These are phyloP conservation scores for Leishmania major DNA, from an alignment of 208 protist species.

Conservation along the genomic window DNA sequence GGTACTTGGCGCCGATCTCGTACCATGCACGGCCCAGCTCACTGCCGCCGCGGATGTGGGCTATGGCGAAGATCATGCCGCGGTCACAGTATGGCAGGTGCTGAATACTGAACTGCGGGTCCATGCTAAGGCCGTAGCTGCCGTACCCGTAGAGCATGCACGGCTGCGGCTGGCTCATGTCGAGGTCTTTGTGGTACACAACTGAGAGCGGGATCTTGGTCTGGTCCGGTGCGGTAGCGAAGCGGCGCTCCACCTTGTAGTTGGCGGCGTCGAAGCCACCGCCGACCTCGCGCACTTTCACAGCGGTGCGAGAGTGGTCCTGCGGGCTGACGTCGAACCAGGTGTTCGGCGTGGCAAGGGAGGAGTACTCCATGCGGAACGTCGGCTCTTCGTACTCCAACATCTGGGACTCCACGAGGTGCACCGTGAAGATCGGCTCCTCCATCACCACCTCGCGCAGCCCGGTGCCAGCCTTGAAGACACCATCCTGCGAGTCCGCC, in stretches of 20 bases:
- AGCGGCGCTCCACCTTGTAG: constrained; percentile 72
- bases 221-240: constrained; percentile 77
- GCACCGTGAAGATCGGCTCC: constrained; percentile 75
- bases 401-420: constrained; percentile 62
- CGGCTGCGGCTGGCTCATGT: constrained; percentile 65
- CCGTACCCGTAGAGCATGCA: constrained; percentile 93
- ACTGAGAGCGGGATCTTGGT: constrained; percentile 81
- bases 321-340: constrained; percentile 67
- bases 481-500: constrained; percentile 34
- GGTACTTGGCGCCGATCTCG: constrained; percentile 92
- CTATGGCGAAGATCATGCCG: constrained; percentile 91
- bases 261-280: constrained; percentile 69
- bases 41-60: constrained; percentile 92
- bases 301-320: constrained; percentile 41
- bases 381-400: constrained; percentile 64
- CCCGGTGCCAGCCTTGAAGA: constrained; percentile 28
- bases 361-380: constrained; percentile 84
- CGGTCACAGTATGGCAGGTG: constrained; percentile 86
- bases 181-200: constrained; percentile 77
- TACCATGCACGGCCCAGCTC: constrained; percentile 94
- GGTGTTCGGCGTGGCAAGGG: constrained; percentile 77
- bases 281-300: constrained; percentile 80
- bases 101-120: constrained; percentile 82
- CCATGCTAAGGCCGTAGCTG: constrained; percentile 88
- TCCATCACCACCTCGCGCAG: constrained; percentile 66